Evolutionary conservation across 2,329 filamentous ascomycete species (phyloP).

Genomic region (Bipolaris gigantea): DNA sequence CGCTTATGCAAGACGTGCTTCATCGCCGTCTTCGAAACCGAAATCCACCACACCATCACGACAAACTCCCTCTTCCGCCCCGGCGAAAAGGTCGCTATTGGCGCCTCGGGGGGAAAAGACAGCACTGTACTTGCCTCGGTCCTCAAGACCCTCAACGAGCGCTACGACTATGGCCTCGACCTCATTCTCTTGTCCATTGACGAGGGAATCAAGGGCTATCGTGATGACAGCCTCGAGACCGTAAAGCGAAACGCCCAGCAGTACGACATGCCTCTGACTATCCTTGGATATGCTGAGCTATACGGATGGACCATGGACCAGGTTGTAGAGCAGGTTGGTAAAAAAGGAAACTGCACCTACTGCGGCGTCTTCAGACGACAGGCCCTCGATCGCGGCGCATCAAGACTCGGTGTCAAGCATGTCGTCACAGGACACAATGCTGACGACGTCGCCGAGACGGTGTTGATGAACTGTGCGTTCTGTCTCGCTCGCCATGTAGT

Average conservation of each 20-base stretch:
- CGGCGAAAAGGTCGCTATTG: constrained; percentile 89
- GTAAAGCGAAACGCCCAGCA: constrained; percentile 91
- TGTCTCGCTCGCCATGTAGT: not conserved
- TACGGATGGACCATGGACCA: constrained; percentile 99
- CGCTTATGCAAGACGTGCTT: constrained; percentile 93
- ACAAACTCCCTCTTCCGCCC: constrained; percentile 77
- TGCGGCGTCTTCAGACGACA: constrained; percentile 95
- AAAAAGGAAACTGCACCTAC: constrained; percentile 99
- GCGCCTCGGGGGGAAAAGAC: constrained; percentile 95
- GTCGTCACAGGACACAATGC: constrained; percentile 98
- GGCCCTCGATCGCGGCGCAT: constrained; percentile 88
- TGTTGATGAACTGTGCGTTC: constrained; percentile 78
- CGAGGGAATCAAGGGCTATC: constrained; percentile 95
- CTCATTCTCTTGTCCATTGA: constrained; percentile 89
- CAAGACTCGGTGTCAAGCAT: constrained; percentile 82
- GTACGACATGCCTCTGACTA: constrained; percentile 88
- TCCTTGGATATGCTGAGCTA: constrained; percentile 88
- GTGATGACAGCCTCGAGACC: constrained; percentile 93
- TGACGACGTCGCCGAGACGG: constrained; percentile 94
- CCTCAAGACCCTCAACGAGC: constrained; percentile 89
- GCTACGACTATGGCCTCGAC: constrained; percentile 82
- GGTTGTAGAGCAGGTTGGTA: constrained; percentile 92
- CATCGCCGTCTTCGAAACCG: constrained; percentile 81
- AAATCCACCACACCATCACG: constrained; percentile 90
- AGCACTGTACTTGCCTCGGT: constrained; percentile 95